These are phyloP conservation scores for Candida freyschussii DNA, from an alignment of 1,139 yeast species.

Conservation along the genomic window DNA sequence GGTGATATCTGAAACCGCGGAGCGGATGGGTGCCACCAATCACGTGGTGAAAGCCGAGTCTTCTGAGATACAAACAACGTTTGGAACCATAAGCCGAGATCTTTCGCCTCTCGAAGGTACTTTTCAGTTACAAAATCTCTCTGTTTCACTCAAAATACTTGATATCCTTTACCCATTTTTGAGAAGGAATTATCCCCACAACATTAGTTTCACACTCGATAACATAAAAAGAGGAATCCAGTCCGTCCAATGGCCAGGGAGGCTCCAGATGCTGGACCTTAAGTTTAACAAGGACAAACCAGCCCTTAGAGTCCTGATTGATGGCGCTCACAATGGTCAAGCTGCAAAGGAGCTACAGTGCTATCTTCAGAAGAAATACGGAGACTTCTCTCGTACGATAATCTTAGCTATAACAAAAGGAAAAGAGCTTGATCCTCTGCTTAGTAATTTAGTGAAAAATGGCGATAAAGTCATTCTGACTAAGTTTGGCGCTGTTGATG, in stretches of 20 bases:
- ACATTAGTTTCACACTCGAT: constrained; percentile 29
- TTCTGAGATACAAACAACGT: constrained; percentile 20
- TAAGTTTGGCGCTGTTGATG: constrained; percentile 63
- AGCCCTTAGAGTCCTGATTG: constrained; percentile 47
- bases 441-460: constrained; percentile 44
- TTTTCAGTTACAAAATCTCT: constrained; percentile 67
- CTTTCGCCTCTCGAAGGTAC: constrained; percentile 60
- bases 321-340: constrained; percentile 90
- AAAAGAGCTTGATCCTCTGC: constrained; percentile 50
- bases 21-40: constrained; percentile 7
- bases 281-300: constrained; percentile 20
- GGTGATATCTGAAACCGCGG: constrained; percentile 32
- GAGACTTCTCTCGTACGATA: constrained; percentile 44
- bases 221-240: constrained; percentile 47
- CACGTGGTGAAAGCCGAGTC: constrained; percentile 6
- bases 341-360: constrained; percentile 68
- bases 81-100: constrained; percentile 25
- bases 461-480: constrained; percentile 60
- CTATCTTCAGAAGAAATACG: constrained; percentile 32
- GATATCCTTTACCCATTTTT: constrained; percentile 33
- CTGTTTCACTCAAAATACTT: constrained; percentile 61
- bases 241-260: constrained; percentile 54
- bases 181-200: constrained; percentile 18
- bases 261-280: constrained; percentile 44
- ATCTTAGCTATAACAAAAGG: constrained; percentile 75